Percentiles rank a stretch among this genome's conserved stretches.
These are phyloP conservation scores for Saccharomyces hybrid DNA, from an alignment of 1,139 yeast genomes.

Conservation along the genomic window DNA sequence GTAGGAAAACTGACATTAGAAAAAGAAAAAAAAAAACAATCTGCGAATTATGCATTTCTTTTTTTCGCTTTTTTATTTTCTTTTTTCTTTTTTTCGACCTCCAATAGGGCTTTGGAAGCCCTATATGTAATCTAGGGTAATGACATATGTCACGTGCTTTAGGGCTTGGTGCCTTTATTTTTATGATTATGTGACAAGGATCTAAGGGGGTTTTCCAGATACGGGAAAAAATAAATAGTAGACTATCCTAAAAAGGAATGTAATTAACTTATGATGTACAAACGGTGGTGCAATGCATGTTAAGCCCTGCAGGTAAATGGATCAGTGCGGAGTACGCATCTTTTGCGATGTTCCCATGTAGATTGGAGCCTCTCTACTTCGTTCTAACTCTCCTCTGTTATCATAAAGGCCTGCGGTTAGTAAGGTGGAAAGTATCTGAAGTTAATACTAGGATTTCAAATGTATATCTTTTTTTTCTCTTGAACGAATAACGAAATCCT, in stretches of 20 bases:
- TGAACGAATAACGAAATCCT: not conserved
- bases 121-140: not conserved
- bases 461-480: not conserved
- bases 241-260: not conserved
- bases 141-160: not conserved
- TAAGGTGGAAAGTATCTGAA: not conserved
- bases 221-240: not conserved
- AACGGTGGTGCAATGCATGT: not conserved
- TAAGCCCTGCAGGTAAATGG: not conserved
- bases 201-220: not conserved
- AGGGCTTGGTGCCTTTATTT: not conserved
- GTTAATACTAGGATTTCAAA: not conserved
- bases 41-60: conserved; percentile 15
- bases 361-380: not conserved
- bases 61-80: not conserved
- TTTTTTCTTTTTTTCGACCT: not conserved
- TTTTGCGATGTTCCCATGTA: not conserved
- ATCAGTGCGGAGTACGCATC: not conserved
- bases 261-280: not conserved
- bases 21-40: conserved; percentile 7
- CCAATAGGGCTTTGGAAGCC: not conserved
- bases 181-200: not conserved
- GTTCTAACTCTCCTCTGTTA: not conserved
- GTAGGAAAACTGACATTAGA: not conserved
- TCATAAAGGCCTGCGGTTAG: not conserved